phyloP scores from a whole-genome alignment of 2,329 filamentous ascomycete species.

The Davidsoniella australis region DNA sequence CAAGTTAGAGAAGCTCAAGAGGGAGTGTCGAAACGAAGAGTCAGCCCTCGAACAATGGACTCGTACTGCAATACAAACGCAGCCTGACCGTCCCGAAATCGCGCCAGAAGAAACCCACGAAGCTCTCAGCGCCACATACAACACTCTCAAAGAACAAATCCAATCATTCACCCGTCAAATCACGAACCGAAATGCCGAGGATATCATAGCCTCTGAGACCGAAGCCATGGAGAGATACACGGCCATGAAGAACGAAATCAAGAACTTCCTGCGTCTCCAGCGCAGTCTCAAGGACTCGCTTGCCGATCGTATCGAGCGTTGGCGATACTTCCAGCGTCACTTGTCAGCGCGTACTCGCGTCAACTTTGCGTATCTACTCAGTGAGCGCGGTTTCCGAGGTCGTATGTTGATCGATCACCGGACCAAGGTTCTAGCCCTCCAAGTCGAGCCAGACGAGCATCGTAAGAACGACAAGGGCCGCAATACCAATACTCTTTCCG shows the following conservation, averaged over 20 bases:
- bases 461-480: slow-evolving; percentile 53
- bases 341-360: slow-evolving; percentile 77
- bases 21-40: slow-evolving; percentile 20
- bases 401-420: slow-evolving; percentile 63
- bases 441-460: slow-evolving; percentile 56
- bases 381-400: slow-evolving; percentile 77
- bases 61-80: slow-evolving; percentile 22
- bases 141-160: slow-evolving; percentile 25
- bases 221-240: slow-evolving; percentile 25
- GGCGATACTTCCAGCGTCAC: slow-evolving; percentile 62
- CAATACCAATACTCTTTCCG: slow-evolving; percentile 80
- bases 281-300: slow-evolving; percentile 41
- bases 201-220: slow-evolving; percentile 15
- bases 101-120: slow-evolving; percentile 40
- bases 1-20: not conserved
- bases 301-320: slow-evolving; percentile 52
- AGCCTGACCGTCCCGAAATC: slow-evolving; percentile 15
- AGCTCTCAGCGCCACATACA: slow-evolving; percentile 36
- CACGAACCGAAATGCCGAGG: too few relatives aligned
- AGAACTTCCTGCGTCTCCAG: slow-evolving; percentile 27
- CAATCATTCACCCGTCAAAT: too few relatives aligned
- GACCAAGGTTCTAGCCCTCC: slow-evolving; percentile 56
- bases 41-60: slow-evolving; percentile 4
- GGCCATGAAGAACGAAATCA: slow-evolving; percentile 22
- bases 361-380: slow-evolving; percentile 76